A percentile compares a stretch with the other conserved stretches of the same genome.
Evolutionary conservation across 495 filamentous ascomycete genomes (phyloP).

Genomic region (Tuber microsphaerosporum): DNA sequence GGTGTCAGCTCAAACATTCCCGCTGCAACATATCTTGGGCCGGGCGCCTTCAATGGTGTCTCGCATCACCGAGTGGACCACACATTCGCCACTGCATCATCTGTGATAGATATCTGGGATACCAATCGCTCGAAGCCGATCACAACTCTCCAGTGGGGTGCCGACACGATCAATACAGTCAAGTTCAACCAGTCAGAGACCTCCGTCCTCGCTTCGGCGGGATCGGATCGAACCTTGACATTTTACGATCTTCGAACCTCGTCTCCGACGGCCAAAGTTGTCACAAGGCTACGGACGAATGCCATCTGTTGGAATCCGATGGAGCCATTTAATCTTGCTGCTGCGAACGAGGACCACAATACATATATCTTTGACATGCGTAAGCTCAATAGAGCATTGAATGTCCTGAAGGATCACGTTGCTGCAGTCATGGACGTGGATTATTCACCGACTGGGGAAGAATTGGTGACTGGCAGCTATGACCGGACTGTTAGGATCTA

Average conservation of each 20-base stretch:
- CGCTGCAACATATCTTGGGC: constrained; percentile 72
- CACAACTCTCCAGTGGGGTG: constrained; percentile 41
- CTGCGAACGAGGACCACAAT: constrained; percentile 74
- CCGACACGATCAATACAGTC: constrained; percentile 85
- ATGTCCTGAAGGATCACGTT: constrained; percentile 93
- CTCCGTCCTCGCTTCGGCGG: constrained; percentile 73
- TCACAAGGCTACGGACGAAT: constrained; percentile 75
- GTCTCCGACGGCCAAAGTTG: constrained; percentile 68
- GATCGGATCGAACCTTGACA: constrained; percentile 75
- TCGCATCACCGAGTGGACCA: constrained; percentile 69
- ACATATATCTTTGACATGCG: constrained; percentile 81
- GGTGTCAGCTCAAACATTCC: constrained; percentile 55
- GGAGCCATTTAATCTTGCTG: constrained; percentile 86
- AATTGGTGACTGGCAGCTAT: constrained; percentile 84
- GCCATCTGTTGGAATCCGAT: constrained; percentile 90
- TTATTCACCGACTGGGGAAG: constrained; percentile 88
- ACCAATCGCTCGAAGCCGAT: constrained; percentile 41
- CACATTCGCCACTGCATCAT: constrained; percentile 71
- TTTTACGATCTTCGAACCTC: constrained; percentile 85
- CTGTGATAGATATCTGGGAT: constrained; percentile 79
- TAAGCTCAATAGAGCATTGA: constrained; percentile 71
- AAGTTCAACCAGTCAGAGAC: constrained; percentile 93
- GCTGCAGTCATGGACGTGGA: constrained; percentile 95
- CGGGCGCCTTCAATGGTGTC: constrained; percentile 71
- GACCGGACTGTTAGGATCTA: constrained; percentile 75